These are phyloP conservation scores for Hypomontagnella monticulosa DNA, from an alignment of 495 filamentous ascomycete genomes.

Conservation along the genomic window DNA sequence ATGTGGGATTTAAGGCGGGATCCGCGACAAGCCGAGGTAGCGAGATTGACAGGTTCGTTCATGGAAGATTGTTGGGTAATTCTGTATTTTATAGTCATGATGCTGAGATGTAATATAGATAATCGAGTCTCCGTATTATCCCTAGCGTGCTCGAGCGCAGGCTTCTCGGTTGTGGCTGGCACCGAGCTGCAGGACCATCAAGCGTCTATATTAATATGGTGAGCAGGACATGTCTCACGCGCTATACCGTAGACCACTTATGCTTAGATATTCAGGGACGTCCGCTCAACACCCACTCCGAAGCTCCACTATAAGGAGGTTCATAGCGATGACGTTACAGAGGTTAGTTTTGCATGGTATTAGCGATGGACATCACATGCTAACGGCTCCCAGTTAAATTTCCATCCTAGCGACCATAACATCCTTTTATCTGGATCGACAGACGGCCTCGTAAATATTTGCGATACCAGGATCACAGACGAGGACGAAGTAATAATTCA, in stretches of 20 bases:
- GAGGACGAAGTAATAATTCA: conserved; percentile 88
- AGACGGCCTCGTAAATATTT: conserved; percentile 90
- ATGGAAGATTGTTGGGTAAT: background rate
- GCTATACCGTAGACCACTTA: conserved; percentile 2
- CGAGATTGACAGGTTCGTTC: conserved; percentile 55
- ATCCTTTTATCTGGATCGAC: conserved; percentile 86
- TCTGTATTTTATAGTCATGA: conserved; percentile 16
- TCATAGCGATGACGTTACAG: conserved; percentile 92
- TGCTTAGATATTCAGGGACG: conserved; percentile 64
- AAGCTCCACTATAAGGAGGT: conserved; percentile 78
- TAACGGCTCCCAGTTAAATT: conserved; percentile 65
- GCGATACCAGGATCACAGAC: conserved; percentile 75
- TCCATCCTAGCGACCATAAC: conserved; percentile 69
- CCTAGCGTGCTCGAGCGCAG: conserved; percentile 67
- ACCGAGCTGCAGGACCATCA: conserved; percentile 80
- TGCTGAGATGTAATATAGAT: conserved; percentile 46
- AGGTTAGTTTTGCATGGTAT: conserved; percentile 56
- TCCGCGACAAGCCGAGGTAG: conserved; percentile 44
- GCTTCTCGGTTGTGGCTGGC: conserved; percentile 74
- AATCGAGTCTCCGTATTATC: conserved; percentile 69
- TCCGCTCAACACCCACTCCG: conserved; percentile 64
- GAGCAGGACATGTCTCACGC: conserved; percentile 28
- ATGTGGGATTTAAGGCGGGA: conserved; percentile 66
- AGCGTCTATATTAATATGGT: conserved; percentile 81
- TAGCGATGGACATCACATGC: background rate